phyloP scores from a whole-genome alignment of 805 yeast species.

The Tetrapisispora arboricola region DNA sequence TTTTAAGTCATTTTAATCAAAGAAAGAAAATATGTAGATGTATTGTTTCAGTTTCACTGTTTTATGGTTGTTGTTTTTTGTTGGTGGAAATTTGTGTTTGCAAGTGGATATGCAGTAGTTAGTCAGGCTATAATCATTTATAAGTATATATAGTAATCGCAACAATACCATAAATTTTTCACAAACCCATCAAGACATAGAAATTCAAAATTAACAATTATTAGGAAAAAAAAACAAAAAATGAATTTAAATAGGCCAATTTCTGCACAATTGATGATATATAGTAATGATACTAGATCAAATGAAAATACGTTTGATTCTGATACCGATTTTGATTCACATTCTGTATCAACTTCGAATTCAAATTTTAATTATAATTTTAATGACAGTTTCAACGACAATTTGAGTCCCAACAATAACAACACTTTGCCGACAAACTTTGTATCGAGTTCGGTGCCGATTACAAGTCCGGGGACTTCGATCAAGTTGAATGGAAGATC shows the following conservation, averaged over 20 bases:
- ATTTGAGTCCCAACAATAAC: not conserved
- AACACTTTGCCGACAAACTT: not conserved
- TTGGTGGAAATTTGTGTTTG: no score
- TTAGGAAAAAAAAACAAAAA: no score
- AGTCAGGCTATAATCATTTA: no score
- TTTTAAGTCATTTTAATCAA: no score
- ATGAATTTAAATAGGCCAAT: conserved; percentile 5
- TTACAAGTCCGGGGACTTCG: not conserved
- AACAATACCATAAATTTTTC: no score
- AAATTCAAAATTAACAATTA: not conserved
- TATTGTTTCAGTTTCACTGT: no score
- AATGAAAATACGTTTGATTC: not conserved
- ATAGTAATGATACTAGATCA: not conserved
- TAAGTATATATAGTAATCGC: no score
- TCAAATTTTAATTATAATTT: not conserved
- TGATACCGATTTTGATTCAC: not conserved
- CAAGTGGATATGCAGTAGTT: no score
- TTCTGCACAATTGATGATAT: conserved; percentile 7
- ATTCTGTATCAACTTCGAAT: not conserved
- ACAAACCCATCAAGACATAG: not conserved
- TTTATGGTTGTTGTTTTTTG: no score
- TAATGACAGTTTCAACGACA: not conserved
- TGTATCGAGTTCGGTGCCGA: not conserved
- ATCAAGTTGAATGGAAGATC: not conserved
- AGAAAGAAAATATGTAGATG: no score